These are phyloP conservation scores for Truncatella angustata DNA, from an alignment of 2,329 filamentous ascomycete genomes.

Conservation along the genomic window DNA sequence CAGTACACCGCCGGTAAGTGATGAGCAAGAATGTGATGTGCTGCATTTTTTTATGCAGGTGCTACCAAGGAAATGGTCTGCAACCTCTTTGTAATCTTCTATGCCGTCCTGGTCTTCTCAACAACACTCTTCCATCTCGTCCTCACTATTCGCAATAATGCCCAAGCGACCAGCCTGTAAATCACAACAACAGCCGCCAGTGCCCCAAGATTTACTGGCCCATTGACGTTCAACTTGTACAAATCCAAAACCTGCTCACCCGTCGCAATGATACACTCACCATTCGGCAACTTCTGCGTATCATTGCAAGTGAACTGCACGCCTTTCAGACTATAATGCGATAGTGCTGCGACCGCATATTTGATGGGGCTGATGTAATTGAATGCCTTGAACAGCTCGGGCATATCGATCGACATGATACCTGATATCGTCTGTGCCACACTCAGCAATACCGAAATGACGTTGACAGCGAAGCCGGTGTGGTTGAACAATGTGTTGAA, in stretches of 20 bases:
- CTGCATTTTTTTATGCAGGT: no score
- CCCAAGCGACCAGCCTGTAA: slow-evolving; percentile 65
- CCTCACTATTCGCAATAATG: slow-evolving; percentile 52
- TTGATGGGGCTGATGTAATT: slow-evolving; percentile 73
- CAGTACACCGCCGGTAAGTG: no score
- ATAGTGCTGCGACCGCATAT: slow-evolving; percentile 66
- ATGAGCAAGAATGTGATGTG: no score
- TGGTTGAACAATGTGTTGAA: slow-evolving; percentile 76
- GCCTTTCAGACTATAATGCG: slow-evolving; percentile 60
- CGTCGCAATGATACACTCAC: slow-evolving; percentile 61
- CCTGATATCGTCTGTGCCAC: slow-evolving; percentile 71
- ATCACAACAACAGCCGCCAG: slow-evolving; percentile 62
- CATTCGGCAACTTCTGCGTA: slow-evolving; percentile 56
- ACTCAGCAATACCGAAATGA: slow-evolving; percentile 67
- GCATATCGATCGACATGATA: slow-evolving; percentile 68
- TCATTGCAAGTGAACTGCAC: slow-evolving; percentile 64
- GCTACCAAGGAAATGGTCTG: no score
- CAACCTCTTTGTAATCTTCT: no score
- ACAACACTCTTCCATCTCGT: slow-evolving; percentile 45
- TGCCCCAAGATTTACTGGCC: slow-evolving; percentile 59
- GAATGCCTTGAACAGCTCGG: slow-evolving; percentile 61
- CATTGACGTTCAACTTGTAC: slow-evolving; percentile 61
- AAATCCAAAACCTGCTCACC: slow-evolving; percentile 66
- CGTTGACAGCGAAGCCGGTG: slow-evolving; percentile 73
- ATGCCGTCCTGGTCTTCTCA: slow-evolving; percentile 14